Conservation (phyloP, 1,284 basidiomycete species). For the Puccinia coronata region DNA sequence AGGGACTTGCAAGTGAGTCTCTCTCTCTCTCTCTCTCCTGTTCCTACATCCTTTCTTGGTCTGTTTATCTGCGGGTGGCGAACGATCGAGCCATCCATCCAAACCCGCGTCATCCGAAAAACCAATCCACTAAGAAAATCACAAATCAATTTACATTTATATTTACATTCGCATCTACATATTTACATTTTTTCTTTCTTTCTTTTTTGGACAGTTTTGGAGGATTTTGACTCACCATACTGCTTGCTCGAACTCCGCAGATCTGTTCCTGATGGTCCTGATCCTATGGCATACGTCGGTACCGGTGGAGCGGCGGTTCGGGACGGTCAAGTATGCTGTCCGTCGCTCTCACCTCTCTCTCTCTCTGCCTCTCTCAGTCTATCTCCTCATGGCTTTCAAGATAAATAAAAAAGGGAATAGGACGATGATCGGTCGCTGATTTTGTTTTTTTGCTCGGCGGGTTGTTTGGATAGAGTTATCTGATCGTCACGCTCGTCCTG, state of each 20-base stretch:
- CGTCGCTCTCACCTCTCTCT: background rate
- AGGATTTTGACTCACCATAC: constrained; percentile 40
- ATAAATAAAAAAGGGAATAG: too few species aligned
- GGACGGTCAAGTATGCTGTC: constrained; percentile 49
- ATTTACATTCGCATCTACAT: background rate
- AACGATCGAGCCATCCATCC: too few species aligned
- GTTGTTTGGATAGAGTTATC: constrained; percentile 5
- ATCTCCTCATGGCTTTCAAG: too few species aligned
- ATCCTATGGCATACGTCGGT: constrained; percentile 32
- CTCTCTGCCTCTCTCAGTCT: background rate
- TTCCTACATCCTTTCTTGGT: too few species aligned
- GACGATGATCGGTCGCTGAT: too few species aligned
- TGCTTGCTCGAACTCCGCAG: constrained; percentile 37
- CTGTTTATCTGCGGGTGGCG: too few species aligned
- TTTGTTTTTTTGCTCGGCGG: background rate
- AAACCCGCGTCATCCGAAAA: too few species aligned
- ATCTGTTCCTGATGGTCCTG: constrained; percentile 31
- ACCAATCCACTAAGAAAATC: too few species aligned
- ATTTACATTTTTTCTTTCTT: background rate
- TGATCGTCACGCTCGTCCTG: constrained; percentile 6
- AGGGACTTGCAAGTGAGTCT: constrained; percentile 27
- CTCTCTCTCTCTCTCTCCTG: background rate
- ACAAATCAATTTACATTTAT: too few species aligned
- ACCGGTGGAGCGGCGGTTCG: constrained; percentile 26
- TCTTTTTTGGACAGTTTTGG: constrained; percentile 47